These are phyloP conservation scores for Hirsutella rhossiliensis DNA, from an alignment of 2,329 filamentous ascomycete genomes.

Conservation along the genomic window DNA sequence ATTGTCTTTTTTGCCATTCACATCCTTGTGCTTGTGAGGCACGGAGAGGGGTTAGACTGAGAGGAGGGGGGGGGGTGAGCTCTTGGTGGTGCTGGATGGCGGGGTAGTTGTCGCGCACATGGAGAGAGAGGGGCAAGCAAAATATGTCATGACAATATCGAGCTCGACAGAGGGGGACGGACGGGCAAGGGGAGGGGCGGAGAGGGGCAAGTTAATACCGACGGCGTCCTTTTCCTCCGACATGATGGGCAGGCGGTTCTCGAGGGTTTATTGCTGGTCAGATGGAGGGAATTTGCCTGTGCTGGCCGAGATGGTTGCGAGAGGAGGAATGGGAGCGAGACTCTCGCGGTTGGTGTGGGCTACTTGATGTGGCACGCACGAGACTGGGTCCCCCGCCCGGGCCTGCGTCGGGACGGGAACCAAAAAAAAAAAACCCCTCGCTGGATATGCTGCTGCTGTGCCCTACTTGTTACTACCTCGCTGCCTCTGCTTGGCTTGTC, in stretches of 20 bases:
- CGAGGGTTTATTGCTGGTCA: neutral
- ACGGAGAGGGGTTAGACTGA: too few relatives aligned
- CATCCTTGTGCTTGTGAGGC: too few relatives aligned
- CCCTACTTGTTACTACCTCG: too few relatives aligned
- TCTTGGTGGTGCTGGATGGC: too few relatives aligned
- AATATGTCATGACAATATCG: neutral
- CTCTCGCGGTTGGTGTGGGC: neutral
- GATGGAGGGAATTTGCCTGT: neutral
- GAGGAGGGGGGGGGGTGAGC: neutral
- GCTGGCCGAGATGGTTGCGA: neutral
- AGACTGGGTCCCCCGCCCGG: neutral
- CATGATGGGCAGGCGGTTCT: conserved; percentile 22
- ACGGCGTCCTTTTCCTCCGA: conserved; percentile 32
- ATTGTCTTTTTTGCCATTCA: too few relatives aligned
- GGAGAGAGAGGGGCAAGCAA: neutral
- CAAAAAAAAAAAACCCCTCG: too few relatives aligned
- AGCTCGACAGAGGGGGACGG: neutral
- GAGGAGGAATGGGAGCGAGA: neutral
- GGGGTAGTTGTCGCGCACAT: too few relatives aligned
- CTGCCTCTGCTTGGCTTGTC: too few relatives aligned
- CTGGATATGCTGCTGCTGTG: too few relatives aligned
- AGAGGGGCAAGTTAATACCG: conserved; percentile 18
- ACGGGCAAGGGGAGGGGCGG: neutral
- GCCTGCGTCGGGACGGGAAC: neutral
- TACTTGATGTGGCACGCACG: neutral